Base-by-base conservation (phyloP, 495 filamentous ascomycete genomes). In the Monascus purpureus region DNA sequence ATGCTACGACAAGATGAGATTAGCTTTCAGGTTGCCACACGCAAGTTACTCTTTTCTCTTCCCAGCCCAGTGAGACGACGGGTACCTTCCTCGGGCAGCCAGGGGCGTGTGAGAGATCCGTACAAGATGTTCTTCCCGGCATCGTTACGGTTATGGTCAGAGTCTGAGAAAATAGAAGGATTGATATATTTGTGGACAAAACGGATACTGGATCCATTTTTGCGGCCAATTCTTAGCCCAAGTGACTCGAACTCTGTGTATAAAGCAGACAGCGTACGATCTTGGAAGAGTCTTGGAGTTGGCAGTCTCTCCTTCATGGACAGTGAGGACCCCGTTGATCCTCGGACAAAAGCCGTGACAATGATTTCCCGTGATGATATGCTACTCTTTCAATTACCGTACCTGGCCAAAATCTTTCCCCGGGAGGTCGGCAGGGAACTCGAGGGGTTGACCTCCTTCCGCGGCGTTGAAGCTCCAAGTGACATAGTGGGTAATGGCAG, bases 71-170 rank as follows among this genome's bases (percentile, higher is more conserved):
- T 95, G 3, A 83, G 78, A 41, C 63, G 90, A 32, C 58, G 57
- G 41, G 19, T 51, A 9, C 39, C 59, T 2, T 55, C 66, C 5
- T 31, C 13, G 1, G 17, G 29, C 11, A 42, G 43, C 6, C 26
- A 53, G 55, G 23, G 49, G 33, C 33, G 49, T 23, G 17, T 29
- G 4, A 60, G 54, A 1, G 75, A 82, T 53, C 68, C 79, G 0
- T 70, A 70, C 53, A 81, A 80, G 47, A 90, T 99, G 78, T 86
- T 82, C 38, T 95, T 82, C 47, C 92, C 90, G 9, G 72, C 75
- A 0, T 77, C 72, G 11, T 50, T 87, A 13, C 82, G 78, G 41
- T 47, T 94, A 5, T 86, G 82, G 78, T 65, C 75, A 31, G 63
- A 73, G 31, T 72, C 68, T 38, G 83, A 96, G 37, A 86, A 93